Base-by-base conservation (phyloP, 352 stramenopile species). In the Pythium periplocum region DNA sequence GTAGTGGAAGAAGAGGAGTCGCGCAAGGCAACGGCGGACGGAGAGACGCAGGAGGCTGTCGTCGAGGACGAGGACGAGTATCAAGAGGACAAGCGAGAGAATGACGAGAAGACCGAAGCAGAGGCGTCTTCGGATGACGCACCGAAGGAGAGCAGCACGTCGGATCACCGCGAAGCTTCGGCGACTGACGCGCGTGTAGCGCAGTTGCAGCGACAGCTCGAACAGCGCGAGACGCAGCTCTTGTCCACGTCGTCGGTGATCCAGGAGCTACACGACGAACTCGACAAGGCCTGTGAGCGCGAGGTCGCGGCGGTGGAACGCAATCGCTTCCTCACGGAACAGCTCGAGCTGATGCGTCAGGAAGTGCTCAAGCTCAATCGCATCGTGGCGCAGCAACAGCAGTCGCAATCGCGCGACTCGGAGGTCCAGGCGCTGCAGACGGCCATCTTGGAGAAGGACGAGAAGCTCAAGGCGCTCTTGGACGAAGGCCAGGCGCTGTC, bases 401-500 rank as follows among this genome's bases (percentile, higher is more conserved):
- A 69, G 45, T 41, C 48, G 33, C 6, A 31, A 30, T 53, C 53
- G 42, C 66, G 64, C 34, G 70, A 72, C 31, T 8, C 60, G n/a
- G 76, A 88, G 17, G 46, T 90, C 2, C 63, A 76, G 26, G 64
- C 74, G 6, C 53, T 93, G 47, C 83, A 93, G 50, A 44, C 74
- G 32, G 83, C 81, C 3, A 47, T 93, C 30, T 62, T 57, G 2
- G 80, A 90, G 43, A 93, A 93, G 52, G 83, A 93, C 40, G 66
- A 75, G 33, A 84, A 87, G 57, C 55, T 93, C 3, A 71, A 73
- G 56, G 76, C 65, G 4, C 52, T 93, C 11, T 49, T 93, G 4
- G 78, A 87, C 30, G 83, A 93, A 71, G 83, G 83, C 0, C 74
- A 91, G 37, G 68, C 80, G 4, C 62, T 93, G 1, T 91, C 80